phyloP scores from a whole-genome alignment of 2,329 filamentous ascomycete genomes.

The Xylariomycetidae sp. region DNA sequence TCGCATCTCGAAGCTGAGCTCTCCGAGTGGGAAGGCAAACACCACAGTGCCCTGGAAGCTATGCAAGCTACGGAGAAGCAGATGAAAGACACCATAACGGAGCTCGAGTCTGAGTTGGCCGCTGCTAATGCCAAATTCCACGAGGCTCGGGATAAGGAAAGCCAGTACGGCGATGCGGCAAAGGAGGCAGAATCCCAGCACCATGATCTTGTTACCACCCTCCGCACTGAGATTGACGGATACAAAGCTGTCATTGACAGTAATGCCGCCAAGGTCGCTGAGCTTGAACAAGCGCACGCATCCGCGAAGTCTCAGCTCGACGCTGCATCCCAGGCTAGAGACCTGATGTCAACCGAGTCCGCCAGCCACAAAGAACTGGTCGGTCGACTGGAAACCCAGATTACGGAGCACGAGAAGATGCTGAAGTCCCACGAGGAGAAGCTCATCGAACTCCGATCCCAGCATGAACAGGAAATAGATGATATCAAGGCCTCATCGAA shows the following conservation, averaged over 20 bases:
- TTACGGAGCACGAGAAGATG: conserved; percentile 52
- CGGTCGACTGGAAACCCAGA: conserved; percentile 50
- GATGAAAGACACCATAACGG: conserved; percentile 64
- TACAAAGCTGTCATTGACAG: conserved; percentile 68
- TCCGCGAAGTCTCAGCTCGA: conserved; percentile 63
- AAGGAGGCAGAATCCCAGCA: conserved; percentile 49
- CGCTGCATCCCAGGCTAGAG: conserved; percentile 55
- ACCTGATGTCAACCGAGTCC: conserved; percentile 40
- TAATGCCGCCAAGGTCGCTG: conserved; percentile 63
- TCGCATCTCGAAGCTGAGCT: conserved; percentile 65
- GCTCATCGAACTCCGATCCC: conserved; percentile 41
- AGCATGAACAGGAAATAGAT: conserved; percentile 44
- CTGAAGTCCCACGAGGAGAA: conserved; percentile 49
- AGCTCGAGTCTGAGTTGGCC: conserved; percentile 59
- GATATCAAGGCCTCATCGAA: conserved; percentile 43
- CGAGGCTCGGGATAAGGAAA: conserved; percentile 34
- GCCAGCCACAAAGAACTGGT: conserved; percentile 42
- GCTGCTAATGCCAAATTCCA: conserved; percentile 47
- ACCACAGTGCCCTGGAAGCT: conserved; percentile 61
- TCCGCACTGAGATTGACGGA: conserved; percentile 73
- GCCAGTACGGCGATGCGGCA: conserved; percentile 36
- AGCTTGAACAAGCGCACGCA: conserved; percentile 67
- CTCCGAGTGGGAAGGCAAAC: conserved; percentile 67
- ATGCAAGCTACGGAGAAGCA: conserved; percentile 68
- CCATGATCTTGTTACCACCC: conserved; percentile 49